Percentiles rank a stretch among this genome's conserved stretches.
Evolutionary conservation across 768 basidiomycete genomes (phyloP).

Genomic region (Naematelia encephala): DNA sequence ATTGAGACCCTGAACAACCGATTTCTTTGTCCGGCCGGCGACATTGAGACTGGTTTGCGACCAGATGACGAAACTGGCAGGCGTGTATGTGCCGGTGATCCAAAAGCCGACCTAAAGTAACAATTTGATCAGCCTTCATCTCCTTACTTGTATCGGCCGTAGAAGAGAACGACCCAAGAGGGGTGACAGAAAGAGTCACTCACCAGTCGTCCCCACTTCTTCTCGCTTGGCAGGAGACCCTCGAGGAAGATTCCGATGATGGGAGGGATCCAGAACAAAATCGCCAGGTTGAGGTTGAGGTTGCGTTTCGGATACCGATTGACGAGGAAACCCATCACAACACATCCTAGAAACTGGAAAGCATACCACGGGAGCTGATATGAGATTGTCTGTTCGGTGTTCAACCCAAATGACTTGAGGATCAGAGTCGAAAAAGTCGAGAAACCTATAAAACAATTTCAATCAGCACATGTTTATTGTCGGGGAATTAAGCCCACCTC

Average conservation of each 20-base stretch:
- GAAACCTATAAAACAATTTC: conserved; percentile 6
- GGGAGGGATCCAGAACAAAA: conserved; percentile 7
- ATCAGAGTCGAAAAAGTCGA: conserved; percentile 24
- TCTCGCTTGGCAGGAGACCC: conserved; percentile 12
- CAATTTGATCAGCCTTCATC: background rate
- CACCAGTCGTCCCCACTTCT: conserved; percentile 20
- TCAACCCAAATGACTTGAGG: conserved; percentile 18
- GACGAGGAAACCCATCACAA: conserved; percentile 6
- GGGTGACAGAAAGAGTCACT: background rate
- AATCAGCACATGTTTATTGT: no score
- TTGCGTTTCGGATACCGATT: conserved; percentile 12
- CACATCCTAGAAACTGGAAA: conserved; percentile 10
- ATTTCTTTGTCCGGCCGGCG: conserved; percentile 21
- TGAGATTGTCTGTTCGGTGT: conserved; percentile 12
- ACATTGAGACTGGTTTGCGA: conserved; percentile 14
- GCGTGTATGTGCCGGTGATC: conserved; percentile 16
- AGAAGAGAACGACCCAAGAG: no score
- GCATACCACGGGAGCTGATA: conserved; percentile 24
- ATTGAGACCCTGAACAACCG: conserved; percentile 10
- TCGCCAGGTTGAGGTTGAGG: conserved; percentile 5
- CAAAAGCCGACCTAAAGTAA: conserved; percentile 14
- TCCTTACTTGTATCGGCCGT: no score
- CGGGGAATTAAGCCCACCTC: conserved; percentile 5
- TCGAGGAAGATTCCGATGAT: conserved; percentile 21
- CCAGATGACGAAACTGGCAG: conserved; percentile 14